phyloP scores from a whole-genome alignment of 345 rosid species.

The Acer saccharum region DNA sequence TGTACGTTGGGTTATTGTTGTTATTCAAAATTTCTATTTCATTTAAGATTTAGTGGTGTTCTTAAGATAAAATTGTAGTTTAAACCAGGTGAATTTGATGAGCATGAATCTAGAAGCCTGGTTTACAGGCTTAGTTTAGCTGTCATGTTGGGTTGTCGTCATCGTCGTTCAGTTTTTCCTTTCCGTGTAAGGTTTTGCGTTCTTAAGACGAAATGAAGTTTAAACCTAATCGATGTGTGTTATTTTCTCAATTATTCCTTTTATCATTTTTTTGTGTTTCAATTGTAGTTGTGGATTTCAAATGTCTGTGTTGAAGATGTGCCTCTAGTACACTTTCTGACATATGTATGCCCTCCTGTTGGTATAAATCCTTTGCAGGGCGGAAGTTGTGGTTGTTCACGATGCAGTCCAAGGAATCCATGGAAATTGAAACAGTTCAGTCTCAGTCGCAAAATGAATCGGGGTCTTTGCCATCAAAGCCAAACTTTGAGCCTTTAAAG shows the following conservation, averaged over 20 bases:
- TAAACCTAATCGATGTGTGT: neutral
- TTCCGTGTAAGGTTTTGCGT: neutral
- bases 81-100: neutral
- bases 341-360: neutral
- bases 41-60: neutral
- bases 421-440: constrained; percentile 50
- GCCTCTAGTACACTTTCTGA: neutral
- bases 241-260: neutral
- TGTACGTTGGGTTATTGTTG: neutral
- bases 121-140: neutral
- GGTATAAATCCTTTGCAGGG: neutral
- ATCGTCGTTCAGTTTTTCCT: neutral
- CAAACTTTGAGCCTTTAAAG: constrained; percentile 62
- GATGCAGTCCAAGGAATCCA: constrained; percentile 29
- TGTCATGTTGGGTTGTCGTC: neutral
- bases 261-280: neutral
- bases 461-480: constrained; percentile 51
- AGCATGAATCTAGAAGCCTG: no score
- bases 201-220: neutral
- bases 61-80: neutral
- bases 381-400: neutral
- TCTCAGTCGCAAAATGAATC: constrained; percentile 11
- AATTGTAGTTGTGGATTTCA: neutral
- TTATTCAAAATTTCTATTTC: neutral
- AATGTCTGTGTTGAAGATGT: neutral